These are phyloP conservation scores for Orobanche coerulescens DNA, from an alignment of 257 asterid species.

Conservation along the genomic window DNA sequence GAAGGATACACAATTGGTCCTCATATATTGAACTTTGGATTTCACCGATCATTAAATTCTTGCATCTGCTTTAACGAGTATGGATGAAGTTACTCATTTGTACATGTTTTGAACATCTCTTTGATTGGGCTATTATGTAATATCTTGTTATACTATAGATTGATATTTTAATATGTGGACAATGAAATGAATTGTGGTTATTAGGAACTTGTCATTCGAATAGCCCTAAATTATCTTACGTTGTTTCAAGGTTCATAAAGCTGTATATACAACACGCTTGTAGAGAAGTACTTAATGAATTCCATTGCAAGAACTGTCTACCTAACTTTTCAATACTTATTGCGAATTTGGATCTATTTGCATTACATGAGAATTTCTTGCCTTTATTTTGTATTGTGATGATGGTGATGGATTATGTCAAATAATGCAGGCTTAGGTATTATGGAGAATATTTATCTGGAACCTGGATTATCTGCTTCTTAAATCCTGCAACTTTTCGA, in stretches of 20 bases:
- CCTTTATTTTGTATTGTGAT: slow-evolving; percentile 6
- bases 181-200: not conserved
- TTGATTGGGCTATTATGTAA: not conserved
- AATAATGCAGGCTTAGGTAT: slow-evolving; percentile 34
- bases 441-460: slow-evolving; percentile 25
- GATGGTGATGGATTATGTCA: slow-evolving; percentile 11
- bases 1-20: not conserved
- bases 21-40: not conserved
- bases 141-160: slow-evolving; percentile 1
- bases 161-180: not conserved
- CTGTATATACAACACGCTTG: not conserved
- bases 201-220: not conserved
- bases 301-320: not conserved
- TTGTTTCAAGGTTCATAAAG: slow-evolving; percentile 12
- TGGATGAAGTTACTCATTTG: not conserved
- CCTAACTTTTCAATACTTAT: not conserved
- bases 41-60: not conserved
- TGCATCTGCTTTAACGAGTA: not conserved
- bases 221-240: not conserved
- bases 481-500: slow-evolving; percentile 19
- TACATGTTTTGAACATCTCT: not conserved
- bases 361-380: not conserved
- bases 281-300: not conserved
- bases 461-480: slow-evolving; percentile 24
- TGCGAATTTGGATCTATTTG: slow-evolving; percentile 9